These are phyloP conservation scores for Boletus subcaerulescens DNA, from an alignment of 768 basidiomycete species.

Conservation along the genomic window DNA sequence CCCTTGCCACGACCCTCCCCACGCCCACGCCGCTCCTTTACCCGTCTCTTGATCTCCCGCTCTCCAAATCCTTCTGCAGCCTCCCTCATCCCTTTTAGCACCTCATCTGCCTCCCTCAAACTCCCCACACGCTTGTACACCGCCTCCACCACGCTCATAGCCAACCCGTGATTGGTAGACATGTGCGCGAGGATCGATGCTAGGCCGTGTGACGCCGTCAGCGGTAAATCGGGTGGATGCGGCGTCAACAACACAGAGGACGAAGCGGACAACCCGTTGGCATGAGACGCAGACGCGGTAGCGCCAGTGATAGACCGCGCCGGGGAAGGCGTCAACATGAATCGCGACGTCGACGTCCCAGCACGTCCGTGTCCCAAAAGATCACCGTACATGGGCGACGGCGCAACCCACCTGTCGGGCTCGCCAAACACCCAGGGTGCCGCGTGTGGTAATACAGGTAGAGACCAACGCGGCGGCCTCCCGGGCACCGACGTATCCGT, in stretches of 20 bases:
- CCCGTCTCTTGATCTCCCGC: conserved; percentile 8
- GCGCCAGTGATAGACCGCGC: not conserved
- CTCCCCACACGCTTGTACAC: conserved; percentile 35
- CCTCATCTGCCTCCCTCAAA: conserved; percentile 38
- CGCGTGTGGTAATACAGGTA: conserved; percentile 6
- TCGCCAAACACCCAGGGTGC: conserved; percentile 3
- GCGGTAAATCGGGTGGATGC: conserved; percentile 13
- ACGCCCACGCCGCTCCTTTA: not conserved
- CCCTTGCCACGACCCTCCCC: too few species aligned
- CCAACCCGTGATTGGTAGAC: conserved; percentile 45
- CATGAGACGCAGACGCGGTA: not conserved
- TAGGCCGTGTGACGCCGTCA: conserved; percentile 28
- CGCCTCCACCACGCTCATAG: conserved; percentile 37
- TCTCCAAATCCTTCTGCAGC: conserved; percentile 32
- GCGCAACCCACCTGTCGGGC: not conserved
- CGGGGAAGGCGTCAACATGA: conserved; percentile 8
- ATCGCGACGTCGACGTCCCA: not conserved
- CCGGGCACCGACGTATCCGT: not conserved
- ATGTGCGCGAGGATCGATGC: conserved; percentile 36
- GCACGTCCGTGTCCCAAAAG: not conserved
- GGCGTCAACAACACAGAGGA: not conserved
- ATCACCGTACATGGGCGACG: not conserved
- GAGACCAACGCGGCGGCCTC: conserved; percentile 15
- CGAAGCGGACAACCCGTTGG: not conserved
- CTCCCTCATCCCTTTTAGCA: conserved; percentile 38